A percentile compares a stretch with the other conserved stretches of the same genome.
Conservation (phyloP, 176 grass and related monocot species). For the Carex cristatella region DNA sequence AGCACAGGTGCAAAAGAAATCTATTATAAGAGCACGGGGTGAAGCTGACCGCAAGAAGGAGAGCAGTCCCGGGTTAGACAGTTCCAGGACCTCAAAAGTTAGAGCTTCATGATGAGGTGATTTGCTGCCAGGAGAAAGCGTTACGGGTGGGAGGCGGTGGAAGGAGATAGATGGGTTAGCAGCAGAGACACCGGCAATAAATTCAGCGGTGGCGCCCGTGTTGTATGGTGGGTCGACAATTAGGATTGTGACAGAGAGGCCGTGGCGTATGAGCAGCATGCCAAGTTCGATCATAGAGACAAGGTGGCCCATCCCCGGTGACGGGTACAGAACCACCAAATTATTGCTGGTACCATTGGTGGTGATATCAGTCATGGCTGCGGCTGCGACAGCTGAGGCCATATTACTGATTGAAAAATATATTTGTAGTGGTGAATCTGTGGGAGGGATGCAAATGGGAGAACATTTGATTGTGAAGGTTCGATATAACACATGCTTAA, state of each 20-base stretch:
- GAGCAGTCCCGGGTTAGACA: slow-evolving; percentile 15
- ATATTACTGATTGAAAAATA: too few relatives aligned
- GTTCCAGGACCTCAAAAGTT: slow-evolving; percentile 15
- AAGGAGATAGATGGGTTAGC: slow-evolving; percentile 32
- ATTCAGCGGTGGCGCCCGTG: slow-evolving; percentile 19
- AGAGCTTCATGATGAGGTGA: slow-evolving; percentile 10
- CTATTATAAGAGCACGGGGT: slow-evolving; percentile 35
- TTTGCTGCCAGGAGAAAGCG: neutral
- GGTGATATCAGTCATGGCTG: neutral
- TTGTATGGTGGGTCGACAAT: slow-evolving; percentile 24
- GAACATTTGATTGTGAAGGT: too few relatives aligned
- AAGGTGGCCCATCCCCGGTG: slow-evolving; percentile 36
- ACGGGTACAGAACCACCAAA: slow-evolving; percentile 40
- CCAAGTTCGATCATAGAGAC: slow-evolving; percentile 34
- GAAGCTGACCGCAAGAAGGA: slow-evolving; percentile 25
- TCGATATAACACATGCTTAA: too few relatives aligned
- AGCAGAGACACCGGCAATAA: slow-evolving; percentile 7
- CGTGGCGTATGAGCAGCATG: slow-evolving; percentile 28
- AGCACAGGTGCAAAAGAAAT: slow-evolving; percentile 38
- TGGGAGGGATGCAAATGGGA: too few relatives aligned
- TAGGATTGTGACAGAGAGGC: slow-evolving; percentile 34
- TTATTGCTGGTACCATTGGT: neutral
- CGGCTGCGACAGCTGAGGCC: neutral
- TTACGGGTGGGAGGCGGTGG: slow-evolving; percentile 24
- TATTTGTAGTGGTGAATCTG: too few relatives aligned